Evolutionary conservation across 1,284 basidiomycete genomes (phyloP).

Genomic region (Malassezia sp.): DNA sequence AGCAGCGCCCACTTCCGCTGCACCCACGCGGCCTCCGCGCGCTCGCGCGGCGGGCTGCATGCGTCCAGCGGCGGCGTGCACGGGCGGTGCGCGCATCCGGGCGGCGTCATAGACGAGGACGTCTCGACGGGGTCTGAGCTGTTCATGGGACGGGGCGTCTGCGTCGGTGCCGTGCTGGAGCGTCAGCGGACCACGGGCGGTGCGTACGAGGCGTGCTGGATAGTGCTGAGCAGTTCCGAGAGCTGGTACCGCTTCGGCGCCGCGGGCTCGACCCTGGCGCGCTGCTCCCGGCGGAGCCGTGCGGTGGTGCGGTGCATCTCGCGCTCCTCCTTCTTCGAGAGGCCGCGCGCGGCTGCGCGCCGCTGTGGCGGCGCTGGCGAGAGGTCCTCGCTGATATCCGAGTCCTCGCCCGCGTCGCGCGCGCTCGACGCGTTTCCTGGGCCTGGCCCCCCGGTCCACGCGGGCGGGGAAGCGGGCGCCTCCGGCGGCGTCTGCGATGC

Average conservation of each 20-base stretch:
- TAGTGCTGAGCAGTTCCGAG: conserved; percentile 27
- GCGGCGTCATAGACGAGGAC: conserved; percentile 4
- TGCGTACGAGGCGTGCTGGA: conserved; percentile 10
- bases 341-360: conserved; percentile 16
- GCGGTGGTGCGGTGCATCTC: conserved; percentile 35
- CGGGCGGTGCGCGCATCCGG: background rate
- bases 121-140: conserved; percentile 14
- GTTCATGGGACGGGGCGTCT: conserved; percentile 1
- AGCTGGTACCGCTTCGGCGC: conserved; percentile 29
- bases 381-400: background rate
- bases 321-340: conserved; percentile 32
- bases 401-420: background rate
- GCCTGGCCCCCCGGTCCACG: too few relatives aligned
- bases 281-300: conserved; percentile 28
- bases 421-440: background rate
- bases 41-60: too few relatives aligned
- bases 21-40: background rate
- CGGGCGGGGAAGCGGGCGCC: too few relatives aligned
- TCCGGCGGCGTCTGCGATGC: background rate
- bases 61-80: background rate
- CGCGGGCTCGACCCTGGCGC: conserved; percentile 13
- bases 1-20: conserved; percentile 14
- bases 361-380: too few relatives aligned
- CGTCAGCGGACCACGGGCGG: too few relatives aligned
- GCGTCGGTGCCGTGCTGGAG: background rate